These are phyloP conservation scores for Apiospora sp. DNA, from an alignment of 2,329 filamentous ascomycete species.

Conservation along the genomic window DNA sequence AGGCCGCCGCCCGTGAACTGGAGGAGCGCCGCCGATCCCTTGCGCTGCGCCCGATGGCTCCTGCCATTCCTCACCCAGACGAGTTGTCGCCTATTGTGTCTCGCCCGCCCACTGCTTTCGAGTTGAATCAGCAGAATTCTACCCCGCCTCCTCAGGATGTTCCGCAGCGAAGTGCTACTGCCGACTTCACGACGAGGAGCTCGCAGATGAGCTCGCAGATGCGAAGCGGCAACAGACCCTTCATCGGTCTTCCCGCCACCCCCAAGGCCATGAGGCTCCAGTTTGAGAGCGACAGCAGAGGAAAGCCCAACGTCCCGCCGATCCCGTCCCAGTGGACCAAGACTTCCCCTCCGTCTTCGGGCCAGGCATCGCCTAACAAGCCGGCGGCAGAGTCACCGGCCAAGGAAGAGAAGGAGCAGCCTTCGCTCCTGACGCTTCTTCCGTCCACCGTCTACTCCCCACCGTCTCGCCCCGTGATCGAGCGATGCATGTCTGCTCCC, in stretches of 20 bases:
- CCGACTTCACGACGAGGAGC: constrained; percentile 64
- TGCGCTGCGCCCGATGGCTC: constrained; percentile 80
- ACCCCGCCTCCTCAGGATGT: constrained; percentile 50
- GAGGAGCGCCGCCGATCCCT: constrained; percentile 88
- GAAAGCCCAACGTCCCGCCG: constrained; percentile 62
- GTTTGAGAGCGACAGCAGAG: constrained; percentile 64
- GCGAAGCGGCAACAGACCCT: constrained; percentile 53
- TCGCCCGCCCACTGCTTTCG: constrained; percentile 46
- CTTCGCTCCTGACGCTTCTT: constrained; percentile 54
- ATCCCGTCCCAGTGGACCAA: constrained; percentile 59
- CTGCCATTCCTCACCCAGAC: constrained; percentile 79
- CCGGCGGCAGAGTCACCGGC: constrained; percentile 38
- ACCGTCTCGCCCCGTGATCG: constrained; percentile 56
- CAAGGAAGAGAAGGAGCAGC: constrained; percentile 38
- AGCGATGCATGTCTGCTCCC: constrained; percentile 70
- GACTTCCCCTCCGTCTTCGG: constrained; percentile 50
- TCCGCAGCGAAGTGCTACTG: constrained; percentile 69
- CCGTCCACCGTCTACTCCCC: constrained; percentile 69
- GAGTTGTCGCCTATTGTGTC: constrained; percentile 53
- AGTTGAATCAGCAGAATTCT: constrained; percentile 44
- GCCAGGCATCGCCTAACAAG: constrained; percentile 45
- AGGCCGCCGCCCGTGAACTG: constrained; percentile 81
- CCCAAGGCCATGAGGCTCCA: constrained; percentile 90
- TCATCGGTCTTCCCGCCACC: constrained; percentile 86
- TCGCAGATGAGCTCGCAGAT: constrained; percentile 52